Conservation (phyloP, 345 rosid species). For the Citrus unshiu region DNA sequence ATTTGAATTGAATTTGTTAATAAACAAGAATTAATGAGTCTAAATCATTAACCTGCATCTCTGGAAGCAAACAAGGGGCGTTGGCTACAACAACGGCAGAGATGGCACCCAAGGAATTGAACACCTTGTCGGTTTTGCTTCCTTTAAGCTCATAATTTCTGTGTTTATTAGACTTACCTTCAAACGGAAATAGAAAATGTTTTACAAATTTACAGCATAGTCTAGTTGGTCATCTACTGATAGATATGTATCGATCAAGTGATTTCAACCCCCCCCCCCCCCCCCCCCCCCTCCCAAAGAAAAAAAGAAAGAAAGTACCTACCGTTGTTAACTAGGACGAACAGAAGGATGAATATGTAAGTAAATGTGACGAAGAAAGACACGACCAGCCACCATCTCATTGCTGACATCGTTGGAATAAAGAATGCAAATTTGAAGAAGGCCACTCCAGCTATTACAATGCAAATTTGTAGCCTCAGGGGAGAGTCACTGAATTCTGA, state of each 20-base stretch:
- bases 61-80: constrained; percentile 28
- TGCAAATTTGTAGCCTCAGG: constrained; percentile 26
- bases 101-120: constrained; percentile 25
- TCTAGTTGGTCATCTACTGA: no score
- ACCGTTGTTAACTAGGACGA: constrained; percentile 22
- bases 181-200: neutral
- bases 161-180: constrained; percentile 14
- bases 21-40: neutral
- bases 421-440: constrained; percentile 19
- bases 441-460: constrained; percentile 25
- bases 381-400: constrained; percentile 26
- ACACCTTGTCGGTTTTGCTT: constrained; percentile 12
- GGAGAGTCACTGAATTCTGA: constrained; percentile 19
- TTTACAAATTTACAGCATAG: no score
- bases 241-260: no score
- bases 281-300: no score
- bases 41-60: constrained; percentile 22
- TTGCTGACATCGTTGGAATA: constrained; percentile 32
- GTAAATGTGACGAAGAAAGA: constrained; percentile 20
- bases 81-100: constrained; percentile 19
- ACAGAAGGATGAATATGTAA: constrained; percentile 14
- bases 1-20: neutral
- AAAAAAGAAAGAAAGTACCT: neutral
- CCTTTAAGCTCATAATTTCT: constrained; percentile 20
- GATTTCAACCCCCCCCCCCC: no score